phyloP scores from a whole-genome alignment of 176 grass and related monocot genomes.

The Triticum turgidum region DNA sequence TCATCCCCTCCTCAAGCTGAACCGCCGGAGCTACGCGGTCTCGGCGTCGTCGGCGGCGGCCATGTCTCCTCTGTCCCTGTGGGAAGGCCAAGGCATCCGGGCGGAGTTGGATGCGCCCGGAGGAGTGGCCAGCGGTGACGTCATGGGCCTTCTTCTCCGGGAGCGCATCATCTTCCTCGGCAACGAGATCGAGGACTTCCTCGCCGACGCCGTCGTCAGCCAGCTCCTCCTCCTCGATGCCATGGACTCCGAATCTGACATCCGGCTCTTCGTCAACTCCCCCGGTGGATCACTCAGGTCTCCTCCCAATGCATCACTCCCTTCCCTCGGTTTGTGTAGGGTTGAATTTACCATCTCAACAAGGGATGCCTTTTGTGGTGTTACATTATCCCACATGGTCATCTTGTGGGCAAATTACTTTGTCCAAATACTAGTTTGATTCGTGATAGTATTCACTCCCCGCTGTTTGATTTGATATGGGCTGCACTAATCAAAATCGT shows the following conservation, averaged over 20 bases:
- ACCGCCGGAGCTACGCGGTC: conserved; percentile 19
- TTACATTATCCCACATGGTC: background rate
- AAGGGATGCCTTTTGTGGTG: background rate
- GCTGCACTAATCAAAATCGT: background rate
- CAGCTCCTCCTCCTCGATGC: conserved; percentile 94
- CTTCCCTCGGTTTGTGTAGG: background rate
- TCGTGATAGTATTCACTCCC: background rate
- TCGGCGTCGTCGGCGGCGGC: conserved; percentile 35
- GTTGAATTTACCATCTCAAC: background rate
- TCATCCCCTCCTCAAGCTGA: conserved; percentile 33
- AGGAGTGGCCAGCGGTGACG: conserved; percentile 34
- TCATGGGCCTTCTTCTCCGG: conserved; percentile 76
- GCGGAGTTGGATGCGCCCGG: conserved; percentile 33
- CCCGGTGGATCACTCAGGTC: conserved; percentile 76
- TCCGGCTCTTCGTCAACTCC: conserved; percentile 87
- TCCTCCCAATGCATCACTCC: background rate
- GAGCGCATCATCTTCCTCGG: conserved; percentile 90
- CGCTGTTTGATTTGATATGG: conserved; percentile 11
- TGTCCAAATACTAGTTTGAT: background rate
- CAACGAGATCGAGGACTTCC: conserved; percentile 86
- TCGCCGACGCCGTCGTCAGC: conserved; percentile 77
- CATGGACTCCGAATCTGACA: conserved; percentile 64
- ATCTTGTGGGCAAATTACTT: background rate
- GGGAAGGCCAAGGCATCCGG: conserved; percentile 20
- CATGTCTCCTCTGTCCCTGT: conserved; percentile 31